Conservation (phyloP, 179 eudicot genomes). For the Silene noctiflora region DNA sequence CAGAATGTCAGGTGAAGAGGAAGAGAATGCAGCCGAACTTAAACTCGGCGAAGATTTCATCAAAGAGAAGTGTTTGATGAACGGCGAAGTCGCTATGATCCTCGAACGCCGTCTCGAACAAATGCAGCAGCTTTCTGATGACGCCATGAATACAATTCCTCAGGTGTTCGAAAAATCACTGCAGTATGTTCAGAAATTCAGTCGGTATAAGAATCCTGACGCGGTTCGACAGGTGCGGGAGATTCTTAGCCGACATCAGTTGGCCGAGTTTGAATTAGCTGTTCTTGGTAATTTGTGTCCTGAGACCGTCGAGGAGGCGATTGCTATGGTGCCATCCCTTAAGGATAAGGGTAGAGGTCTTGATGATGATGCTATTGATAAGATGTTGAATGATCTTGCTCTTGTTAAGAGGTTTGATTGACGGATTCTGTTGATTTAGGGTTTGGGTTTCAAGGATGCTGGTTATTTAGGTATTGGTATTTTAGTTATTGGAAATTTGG, state of each 20-base stretch:
- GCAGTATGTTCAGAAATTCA: constrained; percentile 91
- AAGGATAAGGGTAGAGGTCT: constrained; percentile 71
- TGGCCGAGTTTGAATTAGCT: constrained; percentile 93
- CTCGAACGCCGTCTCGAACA: constrained; percentile 82
- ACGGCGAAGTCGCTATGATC: constrained; percentile 83
- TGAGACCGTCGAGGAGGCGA: constrained; percentile 91
- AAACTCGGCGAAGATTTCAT: constrained; percentile 84
- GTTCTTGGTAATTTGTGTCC: constrained; percentile 95
- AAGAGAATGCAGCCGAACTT: constrained; percentile 89
- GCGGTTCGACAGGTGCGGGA: constrained; percentile 91
- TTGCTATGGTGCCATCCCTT: constrained; percentile 84
- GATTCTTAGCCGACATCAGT: constrained; percentile 71
- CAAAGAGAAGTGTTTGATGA: constrained; percentile 93
- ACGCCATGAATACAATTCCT: constrained; percentile 70
- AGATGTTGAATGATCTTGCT: constrained; percentile 81
- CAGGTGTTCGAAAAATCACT: constrained; percentile 94
- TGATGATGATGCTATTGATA: constrained; percentile 83
- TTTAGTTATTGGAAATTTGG: no score
- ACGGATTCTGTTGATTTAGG: constrained; percentile 4
- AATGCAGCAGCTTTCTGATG: constrained; percentile 74
- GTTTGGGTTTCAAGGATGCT: constrained; percentile 15
- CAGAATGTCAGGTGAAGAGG: constrained; percentile 67
- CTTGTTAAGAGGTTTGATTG: constrained; percentile 82
- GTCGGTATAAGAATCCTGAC: constrained; percentile 89
- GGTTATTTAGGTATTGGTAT: no score